Conservation (phyloP, 2,329 filamentous ascomycete genomes). For the Pseudogymnoascus sp. region DNA sequence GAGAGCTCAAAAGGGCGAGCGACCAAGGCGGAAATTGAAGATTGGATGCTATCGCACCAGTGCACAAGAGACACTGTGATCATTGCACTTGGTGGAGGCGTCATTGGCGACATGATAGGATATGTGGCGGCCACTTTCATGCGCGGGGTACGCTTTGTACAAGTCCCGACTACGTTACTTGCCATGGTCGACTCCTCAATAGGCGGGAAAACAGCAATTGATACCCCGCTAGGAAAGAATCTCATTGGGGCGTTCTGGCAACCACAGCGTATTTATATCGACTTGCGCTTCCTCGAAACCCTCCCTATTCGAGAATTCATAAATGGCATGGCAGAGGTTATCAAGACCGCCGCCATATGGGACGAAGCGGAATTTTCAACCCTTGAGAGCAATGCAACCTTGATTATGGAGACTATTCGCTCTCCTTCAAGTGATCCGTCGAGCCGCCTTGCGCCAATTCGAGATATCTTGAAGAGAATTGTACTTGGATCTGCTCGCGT, state of each 20-base stretch:
- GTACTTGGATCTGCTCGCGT: slow-evolving; percentile 86
- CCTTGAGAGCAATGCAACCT: slow-evolving; percentile 72
- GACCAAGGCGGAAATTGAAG: slow-evolving; percentile 92
- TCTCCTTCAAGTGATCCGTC: slow-evolving; percentile 45
- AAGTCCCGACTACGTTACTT: slow-evolving; percentile 89
- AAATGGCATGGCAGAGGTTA: slow-evolving; percentile 97
- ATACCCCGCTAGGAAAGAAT: slow-evolving; percentile 93
- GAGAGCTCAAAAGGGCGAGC: slow-evolving; percentile 89
- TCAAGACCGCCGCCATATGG: slow-evolving; percentile 97
- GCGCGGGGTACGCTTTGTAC: slow-evolving; percentile 91
- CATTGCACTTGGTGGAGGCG: slow-evolving; percentile 88
- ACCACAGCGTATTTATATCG: slow-evolving; percentile 87
- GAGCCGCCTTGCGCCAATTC: slow-evolving; percentile 61
- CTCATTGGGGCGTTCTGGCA: slow-evolving; percentile 96
- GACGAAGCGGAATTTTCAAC: slow-evolving; percentile 78
- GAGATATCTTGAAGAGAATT: slow-evolving; percentile 64
- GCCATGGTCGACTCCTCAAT: slow-evolving; percentile 99
- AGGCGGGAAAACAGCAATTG: slow-evolving; percentile 96
- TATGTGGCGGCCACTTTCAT: slow-evolving; percentile 98
- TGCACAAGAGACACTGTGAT: slow-evolving; percentile 94
- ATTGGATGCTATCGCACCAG: slow-evolving; percentile 89
- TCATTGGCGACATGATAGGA: slow-evolving; percentile 96
- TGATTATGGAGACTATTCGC: slow-evolving; percentile 67
- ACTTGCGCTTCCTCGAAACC: slow-evolving; percentile 84
- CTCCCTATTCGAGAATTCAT: slow-evolving; percentile 88